Percentiles rank a stretch among this genome's conserved stretches.
Evolutionary conservation across 2,329 filamentous ascomycete genomes (phyloP).

Genomic region (Scedosporium dehoogii): DNA sequence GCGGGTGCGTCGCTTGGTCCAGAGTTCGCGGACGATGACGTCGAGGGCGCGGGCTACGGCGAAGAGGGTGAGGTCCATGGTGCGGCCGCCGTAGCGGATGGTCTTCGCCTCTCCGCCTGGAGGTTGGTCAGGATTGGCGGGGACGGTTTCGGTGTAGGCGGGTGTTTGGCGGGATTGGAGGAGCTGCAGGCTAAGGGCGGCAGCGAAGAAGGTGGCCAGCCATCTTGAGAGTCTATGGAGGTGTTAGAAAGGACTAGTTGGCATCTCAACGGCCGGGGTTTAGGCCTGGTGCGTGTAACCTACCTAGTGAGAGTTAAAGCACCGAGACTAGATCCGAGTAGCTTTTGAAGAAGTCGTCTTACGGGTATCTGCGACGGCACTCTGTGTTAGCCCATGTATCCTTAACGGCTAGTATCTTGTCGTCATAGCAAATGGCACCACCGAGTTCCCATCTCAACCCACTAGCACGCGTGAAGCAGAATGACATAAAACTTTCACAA

Average conservation of each 20-base stretch:
- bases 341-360: slow-evolving; percentile 5
- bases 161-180: slow-evolving; percentile 45
- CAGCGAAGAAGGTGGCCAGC: slow-evolving; percentile 44
- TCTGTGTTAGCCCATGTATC: background rate
- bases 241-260: background rate
- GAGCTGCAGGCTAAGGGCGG: slow-evolving; percentile 45
- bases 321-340: slow-evolving; percentile 5
- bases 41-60: slow-evolving; percentile 63
- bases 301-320: slow-evolving; percentile 6
- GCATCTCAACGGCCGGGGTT: background rate
- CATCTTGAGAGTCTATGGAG: slow-evolving; percentile 41
- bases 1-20: slow-evolving; percentile 36
- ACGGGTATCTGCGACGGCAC: slow-evolving; percentile 3
- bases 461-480: background rate
- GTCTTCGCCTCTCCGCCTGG: slow-evolving; percentile 14
- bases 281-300: background rate
- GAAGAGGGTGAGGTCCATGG: slow-evolving; percentile 76
- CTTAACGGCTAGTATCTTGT: background rate
- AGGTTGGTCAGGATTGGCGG: slow-evolving; percentile 18
- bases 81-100: slow-evolving; percentile 50
- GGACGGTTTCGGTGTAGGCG: slow-evolving; percentile 29
- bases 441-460: background rate
- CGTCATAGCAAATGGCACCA: background rate
- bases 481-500: background rate
- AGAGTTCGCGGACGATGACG: slow-evolving; percentile 56